These are phyloP conservation scores for Domatiomyces catenatus DNA, from an alignment of 2,329 filamentous ascomycete genomes.

Conservation along the genomic window DNA sequence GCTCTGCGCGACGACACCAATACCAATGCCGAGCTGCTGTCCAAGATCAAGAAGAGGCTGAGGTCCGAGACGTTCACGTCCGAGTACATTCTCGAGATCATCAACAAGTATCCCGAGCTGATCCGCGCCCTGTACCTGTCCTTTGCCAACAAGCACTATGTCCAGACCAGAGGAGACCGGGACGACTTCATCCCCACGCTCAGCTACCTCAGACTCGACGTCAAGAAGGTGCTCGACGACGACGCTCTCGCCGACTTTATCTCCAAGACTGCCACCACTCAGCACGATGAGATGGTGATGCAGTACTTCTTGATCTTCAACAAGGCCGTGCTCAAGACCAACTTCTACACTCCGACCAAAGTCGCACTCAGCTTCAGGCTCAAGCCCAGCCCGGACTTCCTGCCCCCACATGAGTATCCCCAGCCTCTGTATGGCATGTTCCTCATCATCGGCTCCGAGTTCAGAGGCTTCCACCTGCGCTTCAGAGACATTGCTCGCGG, in stretches of 20 bases:
- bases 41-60: constrained; percentile 87
- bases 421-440: constrained; percentile 96
- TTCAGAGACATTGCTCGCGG: constrained; percentile 95
- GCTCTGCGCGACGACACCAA: constrained; percentile 70
- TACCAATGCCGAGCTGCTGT: constrained; percentile 69
- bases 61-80: constrained; percentile 95
- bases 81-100: constrained; percentile 96
- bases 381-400: constrained; percentile 57
- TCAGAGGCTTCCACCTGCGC: constrained; percentile 88
- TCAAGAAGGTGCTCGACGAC: constrained; percentile 63
- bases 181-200: constrained; percentile 58
- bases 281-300: constrained; percentile 98
- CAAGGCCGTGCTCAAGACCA: constrained; percentile 83
- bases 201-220: constrained; percentile 50
- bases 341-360: constrained; percentile 95
- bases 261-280: constrained; percentile 65
- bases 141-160: constrained; percentile 76
- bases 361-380: constrained; percentile 93
- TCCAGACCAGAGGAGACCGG: constrained; percentile 47
- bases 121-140: constrained; percentile 78
- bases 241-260: constrained; percentile 60
- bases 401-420: constrained; percentile 83
- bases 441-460: constrained; percentile 91
- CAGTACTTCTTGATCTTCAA: constrained; percentile 94
- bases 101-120: constrained; percentile 73